A percentile compares a stretch with the other conserved stretches of the same genome.
phyloP scores from a whole-genome alignment of 139 green algal species.

The Desmodesmus armatus region DNA sequence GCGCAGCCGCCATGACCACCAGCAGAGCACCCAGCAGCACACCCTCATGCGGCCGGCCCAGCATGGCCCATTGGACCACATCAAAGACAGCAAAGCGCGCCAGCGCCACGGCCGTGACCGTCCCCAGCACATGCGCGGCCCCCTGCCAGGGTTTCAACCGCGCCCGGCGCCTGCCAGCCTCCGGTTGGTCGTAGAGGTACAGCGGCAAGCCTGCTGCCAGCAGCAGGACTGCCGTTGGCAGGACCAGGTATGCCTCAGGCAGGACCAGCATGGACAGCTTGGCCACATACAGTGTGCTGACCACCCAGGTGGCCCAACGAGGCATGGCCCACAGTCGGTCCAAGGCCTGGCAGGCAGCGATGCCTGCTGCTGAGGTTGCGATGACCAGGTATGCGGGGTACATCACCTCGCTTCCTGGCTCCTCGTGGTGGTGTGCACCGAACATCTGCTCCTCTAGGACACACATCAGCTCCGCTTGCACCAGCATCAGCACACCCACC shows the following conservation, averaged over 20 bases:
- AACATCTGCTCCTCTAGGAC: constrained; percentile 84
- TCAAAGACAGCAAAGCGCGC: constrained; percentile 93
- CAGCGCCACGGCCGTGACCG: constrained; percentile 69
- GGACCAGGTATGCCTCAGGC: constrained; percentile 73
- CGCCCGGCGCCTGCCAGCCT: constrained; percentile 43
- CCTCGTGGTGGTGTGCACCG: constrained; percentile 55
- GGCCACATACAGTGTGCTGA: constrained; percentile 80
- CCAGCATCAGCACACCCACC: constrained; percentile 53
- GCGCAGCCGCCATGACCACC: constrained; percentile 61
- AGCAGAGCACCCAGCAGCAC: constrained; percentile 84
- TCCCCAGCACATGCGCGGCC: constrained; percentile 56
- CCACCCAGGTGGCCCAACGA: constrained; percentile 48
- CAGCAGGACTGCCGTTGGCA: constrained; percentile 47
- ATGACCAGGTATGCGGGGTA: constrained; percentile 93
- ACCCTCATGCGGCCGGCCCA: constrained; percentile 80
- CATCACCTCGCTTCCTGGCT: constrained; percentile 65
- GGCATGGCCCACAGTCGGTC: constrained; percentile 38
- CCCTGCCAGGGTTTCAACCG: constrained; percentile 68
- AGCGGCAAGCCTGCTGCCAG: constrained; percentile 47
- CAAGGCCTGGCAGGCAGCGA: constrained; percentile 63
- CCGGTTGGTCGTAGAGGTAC: constrained; percentile 50
- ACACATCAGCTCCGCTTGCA: constrained; percentile 78
- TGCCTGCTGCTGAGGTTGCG: constrained; percentile 79
- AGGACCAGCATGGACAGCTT: constrained; percentile 94
- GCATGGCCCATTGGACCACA: constrained; percentile 63